Base-by-base conservation (phyloP, 2,329 filamentous ascomycete species). In the Neofusicoccum parvum region DNA sequence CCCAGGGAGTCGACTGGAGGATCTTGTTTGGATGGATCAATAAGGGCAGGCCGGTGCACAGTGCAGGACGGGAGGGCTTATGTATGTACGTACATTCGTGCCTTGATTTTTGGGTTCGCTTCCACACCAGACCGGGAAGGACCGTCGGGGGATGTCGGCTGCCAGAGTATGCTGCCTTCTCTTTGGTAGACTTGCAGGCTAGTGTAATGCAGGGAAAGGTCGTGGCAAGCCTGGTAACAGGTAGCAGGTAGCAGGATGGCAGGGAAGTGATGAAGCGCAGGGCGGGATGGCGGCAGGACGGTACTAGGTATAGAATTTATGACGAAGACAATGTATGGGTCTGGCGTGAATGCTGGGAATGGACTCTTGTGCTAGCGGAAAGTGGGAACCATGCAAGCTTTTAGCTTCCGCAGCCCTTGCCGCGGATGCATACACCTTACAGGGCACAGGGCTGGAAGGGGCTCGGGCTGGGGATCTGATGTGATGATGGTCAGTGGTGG, bases 381-480 rank as follows among this genome's bases (percentile, higher is more conserved):
- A 32, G 54, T 45, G 39, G 60, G 60, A 63, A 63, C 48, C 49
- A 63, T 63, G 60, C 60, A 63, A 63, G 60, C 49, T 53, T 63
- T 53, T 51, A 63, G 60, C 60, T 63, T 51, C 60, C 60, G 23
- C 60, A 63, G 48, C 60, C 60, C 60, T 63, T 63, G 60, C 60
- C 60, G 60, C 60, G 60, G 60, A 27, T 63, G 60, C 60, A 51
- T 63, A 63, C 20, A 51, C 37, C 60, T 63, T 53, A 51, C 60
- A 63, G 60, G 60, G 60, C 60, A 51, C 60, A 63, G 48, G 60
- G 60, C 48, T 63, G 60, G 48, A 43, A 36, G 60, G 36, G 46
- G 58, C 58, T 48, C 27, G 39, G 37, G 15, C 48, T 53, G 48
- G 60, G 60, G 58, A 63, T 63, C 60, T 63, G 45, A 63, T 59